A percentile compares a stretch with the other conserved stretches of the same genome.
Evolutionary conservation across 2,329 filamentous ascomycete species (phyloP).

Genomic region (Arthrocladium fulminans): DNA sequence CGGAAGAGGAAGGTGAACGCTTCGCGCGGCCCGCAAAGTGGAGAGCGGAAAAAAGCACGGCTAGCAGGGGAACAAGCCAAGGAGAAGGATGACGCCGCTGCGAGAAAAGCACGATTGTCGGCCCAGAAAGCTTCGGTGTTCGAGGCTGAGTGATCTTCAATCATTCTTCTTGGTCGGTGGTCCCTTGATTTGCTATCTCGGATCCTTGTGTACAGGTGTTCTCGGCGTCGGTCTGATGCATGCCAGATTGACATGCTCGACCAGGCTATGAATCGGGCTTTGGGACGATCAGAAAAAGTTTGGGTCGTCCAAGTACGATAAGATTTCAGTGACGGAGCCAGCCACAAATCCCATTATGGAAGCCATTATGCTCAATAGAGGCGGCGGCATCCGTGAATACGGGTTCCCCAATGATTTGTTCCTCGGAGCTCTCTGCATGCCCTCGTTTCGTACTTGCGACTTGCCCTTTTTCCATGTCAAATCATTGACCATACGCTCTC

Average conservation of each 20-base stretch:
- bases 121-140: slow-evolving; percentile 19
- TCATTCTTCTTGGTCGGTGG: background rate
- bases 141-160: background rate
- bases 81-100: slow-evolving; percentile 12
- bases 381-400: background rate
- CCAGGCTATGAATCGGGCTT: background rate
- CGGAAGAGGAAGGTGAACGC: slow-evolving; percentile 19
- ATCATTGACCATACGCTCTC: background rate
- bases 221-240: background rate
- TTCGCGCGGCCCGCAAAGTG: slow-evolving; percentile 19
- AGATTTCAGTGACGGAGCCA: background rate
- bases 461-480: background rate
- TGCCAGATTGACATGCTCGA: background rate
- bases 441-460: background rate
- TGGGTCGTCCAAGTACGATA: background rate
- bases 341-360: background rate
- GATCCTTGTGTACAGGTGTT: background rate
- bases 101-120: slow-evolving; percentile 17
- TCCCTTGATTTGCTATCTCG: background rate
- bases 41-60: slow-evolving; percentile 19
- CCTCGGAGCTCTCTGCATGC: background rate
- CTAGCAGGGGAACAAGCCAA: slow-evolving; percentile 11
- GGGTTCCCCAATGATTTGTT: background rate
- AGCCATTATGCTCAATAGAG: too few relatives aligned
- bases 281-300: too few relatives aligned